phyloP scores from a whole-genome alignment of 345 rosid genomes.

The Eucalyptus marginata region DNA sequence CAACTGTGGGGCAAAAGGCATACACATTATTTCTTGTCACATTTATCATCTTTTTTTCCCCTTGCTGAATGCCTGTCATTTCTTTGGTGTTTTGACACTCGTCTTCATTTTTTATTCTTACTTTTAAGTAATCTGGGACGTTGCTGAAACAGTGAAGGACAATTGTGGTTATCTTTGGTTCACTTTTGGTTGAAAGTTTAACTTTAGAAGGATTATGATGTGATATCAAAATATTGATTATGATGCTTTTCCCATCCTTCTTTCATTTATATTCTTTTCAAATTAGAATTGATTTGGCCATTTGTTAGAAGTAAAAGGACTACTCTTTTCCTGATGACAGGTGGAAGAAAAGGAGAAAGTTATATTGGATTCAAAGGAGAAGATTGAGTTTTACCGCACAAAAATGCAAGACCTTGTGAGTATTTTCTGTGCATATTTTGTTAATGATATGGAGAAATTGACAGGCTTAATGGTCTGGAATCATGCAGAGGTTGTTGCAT shows the following conservation, averaged over 20 bases:
- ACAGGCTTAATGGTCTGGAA: neutral
- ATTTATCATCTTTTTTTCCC: neutral
- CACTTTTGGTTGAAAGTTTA: neutral
- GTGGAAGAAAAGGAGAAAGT: slow-evolving; percentile 33
- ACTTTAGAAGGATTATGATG: neutral
- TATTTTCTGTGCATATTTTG: slow-evolving; percentile 3
- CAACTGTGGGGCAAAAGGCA: slow-evolving; percentile 52
- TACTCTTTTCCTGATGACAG: slow-evolving; percentile 14
- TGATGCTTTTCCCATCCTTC: neutral
- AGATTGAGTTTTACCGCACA: slow-evolving; percentile 79
- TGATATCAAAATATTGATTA: neutral
- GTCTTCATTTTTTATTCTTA: neutral
- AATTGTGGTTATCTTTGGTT: neutral
- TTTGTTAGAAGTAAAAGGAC: neutral
- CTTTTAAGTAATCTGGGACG: neutral
- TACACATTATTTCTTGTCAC: neutral
- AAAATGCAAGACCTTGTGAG: slow-evolving; percentile 99
- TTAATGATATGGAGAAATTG: neutral
- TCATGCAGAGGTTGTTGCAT: neutral
- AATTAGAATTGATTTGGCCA: neutral
- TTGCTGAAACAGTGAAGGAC: neutral
- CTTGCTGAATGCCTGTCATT: neutral
- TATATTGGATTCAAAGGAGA: slow-evolving; percentile 83
- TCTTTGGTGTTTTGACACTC: neutral
- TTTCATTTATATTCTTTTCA: neutral